Evolutionary conservation across 2,329 filamentous ascomycete genomes (phyloP).

Genomic region (Phoma sp.): DNA sequence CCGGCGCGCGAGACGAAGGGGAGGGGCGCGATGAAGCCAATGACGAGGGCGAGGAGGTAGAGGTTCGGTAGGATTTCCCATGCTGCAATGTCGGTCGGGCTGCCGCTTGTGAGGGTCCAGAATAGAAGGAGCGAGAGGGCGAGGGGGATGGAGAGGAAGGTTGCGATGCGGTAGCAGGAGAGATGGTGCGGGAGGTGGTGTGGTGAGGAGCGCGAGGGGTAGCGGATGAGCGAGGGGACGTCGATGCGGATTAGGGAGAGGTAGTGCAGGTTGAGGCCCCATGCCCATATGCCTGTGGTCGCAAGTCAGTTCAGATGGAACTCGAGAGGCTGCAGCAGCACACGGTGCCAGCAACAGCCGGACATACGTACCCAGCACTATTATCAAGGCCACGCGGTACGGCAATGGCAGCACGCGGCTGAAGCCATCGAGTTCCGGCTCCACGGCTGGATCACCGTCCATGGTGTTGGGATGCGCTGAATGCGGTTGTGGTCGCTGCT

Average conservation of each 20-base stretch:
- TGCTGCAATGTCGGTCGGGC: constrained; percentile 71
- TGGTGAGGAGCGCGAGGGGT: constrained; percentile 75
- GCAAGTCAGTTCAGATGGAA: background rate
- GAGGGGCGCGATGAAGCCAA: constrained; percentile 76
- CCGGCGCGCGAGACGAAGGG: constrained; percentile 73
- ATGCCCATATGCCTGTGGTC: constrained; percentile 84
- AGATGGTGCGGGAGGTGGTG: constrained; percentile 77
- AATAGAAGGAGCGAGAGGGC: constrained; percentile 77
- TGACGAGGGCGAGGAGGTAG: constrained; percentile 76
- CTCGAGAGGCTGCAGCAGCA: too few species aligned
- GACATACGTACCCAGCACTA: constrained; percentile 82
- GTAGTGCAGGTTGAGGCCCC: constrained; percentile 91
- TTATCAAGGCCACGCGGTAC: constrained; percentile 84
- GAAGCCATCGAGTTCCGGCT: constrained; percentile 78
- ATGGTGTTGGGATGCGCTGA: constrained; percentile 53
- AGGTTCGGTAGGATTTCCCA: constrained; percentile 88
- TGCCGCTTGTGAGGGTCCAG: constrained; percentile 80
- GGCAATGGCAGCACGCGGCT: constrained; percentile 87
- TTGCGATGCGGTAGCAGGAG: constrained; percentile 86
- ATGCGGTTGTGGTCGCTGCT: constrained; percentile 29
- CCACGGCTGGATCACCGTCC: constrained; percentile 77
- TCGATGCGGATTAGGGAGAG: constrained; percentile 83
- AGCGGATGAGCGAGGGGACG: constrained; percentile 84
- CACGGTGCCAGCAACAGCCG: too few species aligned
- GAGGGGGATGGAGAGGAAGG: constrained; percentile 76